Base-by-base conservation (phyloP, 2,329 filamentous ascomycete genomes). In the Volutella citrinella region DNA sequence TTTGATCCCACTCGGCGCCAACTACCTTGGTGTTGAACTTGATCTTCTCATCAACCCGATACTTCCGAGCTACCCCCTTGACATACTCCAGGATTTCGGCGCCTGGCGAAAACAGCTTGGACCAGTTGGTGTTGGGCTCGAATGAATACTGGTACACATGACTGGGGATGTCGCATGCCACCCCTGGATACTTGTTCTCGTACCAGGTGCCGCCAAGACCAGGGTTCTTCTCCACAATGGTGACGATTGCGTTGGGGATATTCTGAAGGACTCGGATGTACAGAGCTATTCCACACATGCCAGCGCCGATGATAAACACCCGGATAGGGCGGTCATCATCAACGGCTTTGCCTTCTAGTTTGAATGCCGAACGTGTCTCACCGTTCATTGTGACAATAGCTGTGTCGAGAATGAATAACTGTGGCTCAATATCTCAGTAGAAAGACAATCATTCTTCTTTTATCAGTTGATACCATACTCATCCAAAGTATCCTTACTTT, bases 131-230 rank as follows among this genome's bases (percentile, higher is more conserved):
- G 34, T 83, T 84, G 1, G 78, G 77, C 10, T 67, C 64, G 52
- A 82, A 84, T 1, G 73, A 74, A n/a, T 72, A 72, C 47, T 82
- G 79, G 46, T 84, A 84, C n/a, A 78, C 75, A 53, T 81, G 76
- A 1, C 78, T 70, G 78, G 77, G 77, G 7, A 84, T 34, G 53
- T 83, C 78, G 49, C 80, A 83, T 30, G 75, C 63, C 4, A 79
- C 74, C 3, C 76, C 77, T 1, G 76, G 76, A 40, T 80, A 81
- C 6, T 57, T 47, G 34, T 70, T 70, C 32, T 68, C 65, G 32
- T 65, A 62, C 66, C 66, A 71, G 5, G 63, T 69, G 3, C 34
- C 34, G n/a, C 29, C 29, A 4, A 31, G 14, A 15, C 19, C 29
- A 17, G 29, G 29, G 14, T 31, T 31, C 11, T 31, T 31, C 11